These are phyloP conservation scores for Venturia effusa DNA, from an alignment of 2,329 filamentous ascomycete species.

Conservation along the genomic window DNA sequence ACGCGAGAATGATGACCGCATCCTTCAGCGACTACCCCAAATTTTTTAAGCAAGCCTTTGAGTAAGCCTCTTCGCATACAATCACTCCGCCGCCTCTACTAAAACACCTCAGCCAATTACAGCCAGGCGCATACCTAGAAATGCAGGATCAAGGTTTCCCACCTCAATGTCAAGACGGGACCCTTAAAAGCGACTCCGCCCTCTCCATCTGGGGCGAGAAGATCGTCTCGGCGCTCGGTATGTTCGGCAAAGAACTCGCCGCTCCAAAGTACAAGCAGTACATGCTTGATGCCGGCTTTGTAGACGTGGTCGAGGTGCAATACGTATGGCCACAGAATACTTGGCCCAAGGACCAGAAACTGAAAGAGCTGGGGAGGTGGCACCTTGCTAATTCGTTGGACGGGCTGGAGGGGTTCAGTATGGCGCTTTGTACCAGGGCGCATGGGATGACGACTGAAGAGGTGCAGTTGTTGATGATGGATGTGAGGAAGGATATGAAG, in stretches of 20 bases:
- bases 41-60: slow-evolving; percentile 28
- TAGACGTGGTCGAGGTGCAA: slow-evolving; percentile 28
- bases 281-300: slow-evolving; percentile 38
- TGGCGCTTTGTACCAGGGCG: slow-evolving; percentile 15
- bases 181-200: slow-evolving; percentile 33
- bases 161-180: slow-evolving; percentile 33
- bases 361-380: slow-evolving; percentile 19
- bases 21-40: slow-evolving; percentile 23
- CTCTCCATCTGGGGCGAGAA: slow-evolving; percentile 37
- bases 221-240: slow-evolving; percentile 13
- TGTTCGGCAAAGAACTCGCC: not conserved
- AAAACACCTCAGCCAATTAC: slow-evolving; percentile 22
- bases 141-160: slow-evolving; percentile 33
- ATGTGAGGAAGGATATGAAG: slow-evolving; percentile 16
- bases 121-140: slow-evolving; percentile 35
- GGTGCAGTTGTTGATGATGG: slow-evolving; percentile 18
- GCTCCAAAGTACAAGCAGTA: slow-evolving; percentile 1
- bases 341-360: slow-evolving; percentile 32
- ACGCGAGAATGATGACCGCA: slow-evolving; percentile 29
- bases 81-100: slow-evolving; percentile 25
- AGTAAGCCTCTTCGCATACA: slow-evolving; percentile 26
- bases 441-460: slow-evolving; percentile 20
- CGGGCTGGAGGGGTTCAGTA: slow-evolving; percentile 19
- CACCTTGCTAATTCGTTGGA: slow-evolving; percentile 17
- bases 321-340: slow-evolving; percentile 36